Conservation (phyloP, 163 green algal genomes). For the Smithsoniella earleae region DNA sequence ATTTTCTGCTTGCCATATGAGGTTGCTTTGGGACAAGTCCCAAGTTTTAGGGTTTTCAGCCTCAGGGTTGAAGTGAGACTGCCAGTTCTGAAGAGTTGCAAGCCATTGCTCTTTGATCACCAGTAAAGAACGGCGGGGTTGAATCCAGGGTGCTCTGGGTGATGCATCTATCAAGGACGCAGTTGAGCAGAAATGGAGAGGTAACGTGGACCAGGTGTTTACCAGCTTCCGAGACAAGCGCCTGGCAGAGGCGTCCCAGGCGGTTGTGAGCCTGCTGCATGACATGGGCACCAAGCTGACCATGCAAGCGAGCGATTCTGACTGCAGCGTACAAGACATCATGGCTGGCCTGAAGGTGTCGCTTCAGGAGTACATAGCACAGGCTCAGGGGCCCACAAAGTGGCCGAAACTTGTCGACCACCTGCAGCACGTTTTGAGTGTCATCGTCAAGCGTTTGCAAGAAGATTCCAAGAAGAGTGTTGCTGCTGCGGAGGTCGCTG, state of each 20-base stretch:
- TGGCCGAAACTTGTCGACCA: conserved; percentile 19
- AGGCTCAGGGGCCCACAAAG: conserved; percentile 3
- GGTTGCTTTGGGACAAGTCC: no score
- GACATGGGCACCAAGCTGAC: conserved; percentile 29
- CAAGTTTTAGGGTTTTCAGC: no score
- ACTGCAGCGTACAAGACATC: not conserved
- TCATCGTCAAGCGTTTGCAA: conserved; percentile 12
- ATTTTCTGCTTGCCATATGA: no score
- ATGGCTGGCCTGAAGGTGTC: not conserved
- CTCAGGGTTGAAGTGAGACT: no score
- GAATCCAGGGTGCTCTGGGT: conserved; percentile 11
- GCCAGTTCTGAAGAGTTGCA: no score
- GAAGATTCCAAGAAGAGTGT: not conserved
- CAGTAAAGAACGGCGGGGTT: no score
- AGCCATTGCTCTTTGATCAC: no score
- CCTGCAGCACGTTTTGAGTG: not conserved
- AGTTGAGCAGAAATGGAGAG: conserved; percentile 7
- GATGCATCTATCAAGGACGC: not conserved
- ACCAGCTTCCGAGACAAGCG: conserved; percentile 5
- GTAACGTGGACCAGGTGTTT: not conserved
- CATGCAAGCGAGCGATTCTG: not conserved
- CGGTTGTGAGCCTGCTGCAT: not conserved
- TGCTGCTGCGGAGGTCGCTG: not conserved
- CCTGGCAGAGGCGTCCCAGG: conserved; percentile 10
- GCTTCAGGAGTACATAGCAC: not conserved